Evolutionary conservation across 78 protist genomes (phyloP), one percentile per base, ranked within the genome.

Genomic region (Guillardia theta): DNA sequence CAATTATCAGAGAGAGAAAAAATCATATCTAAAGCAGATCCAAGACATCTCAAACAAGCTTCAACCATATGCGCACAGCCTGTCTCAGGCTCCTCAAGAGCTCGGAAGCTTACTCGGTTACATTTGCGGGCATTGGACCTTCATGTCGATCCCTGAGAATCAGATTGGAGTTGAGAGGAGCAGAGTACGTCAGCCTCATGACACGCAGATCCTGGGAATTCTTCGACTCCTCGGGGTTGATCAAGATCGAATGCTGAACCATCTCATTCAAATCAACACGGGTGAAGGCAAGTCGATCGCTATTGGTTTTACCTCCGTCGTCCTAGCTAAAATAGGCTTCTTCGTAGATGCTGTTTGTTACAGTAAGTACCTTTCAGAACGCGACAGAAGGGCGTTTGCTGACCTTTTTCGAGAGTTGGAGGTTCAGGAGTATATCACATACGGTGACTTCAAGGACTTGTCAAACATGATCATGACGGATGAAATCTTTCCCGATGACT

Each of bases 281-380:
- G 90, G 90, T 18, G 90, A 78, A 30, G 90, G 90, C 45, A 78
- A 78, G 48, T 43, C 53, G 18, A 43, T 78, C 30, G 90, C 48
- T 22, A 45, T 78, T 27, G 90, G 90, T 0, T 37, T 37, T 22
- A 43, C 48, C 15, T 46, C 90, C 18, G 24, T 30, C 24, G 4
- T 43, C 41, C 90, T 78, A 2, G 90, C 90, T 4, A 0, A 24
- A 36, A 6, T 78, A 8, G 90, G 90, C 50, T 78, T 78, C 12
- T 10, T 27, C 24, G 90, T 78, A 1, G 90, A 78, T 43, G 45
- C 18, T 10, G 90, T 78, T 10, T 78, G 90, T 50, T 78, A 78
- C 90, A 43, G 50, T 50, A 44, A 48, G 33, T 78, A 78, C 48
- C 48, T 78, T 9, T 78, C 50, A 12, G 48, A 78, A 48, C 90